Percentiles rank a stretch among this genome's conserved stretches.
These are phyloP conservation scores for Firmiana major DNA, from an alignment of 345 rosid species.

Conservation along the genomic window DNA sequence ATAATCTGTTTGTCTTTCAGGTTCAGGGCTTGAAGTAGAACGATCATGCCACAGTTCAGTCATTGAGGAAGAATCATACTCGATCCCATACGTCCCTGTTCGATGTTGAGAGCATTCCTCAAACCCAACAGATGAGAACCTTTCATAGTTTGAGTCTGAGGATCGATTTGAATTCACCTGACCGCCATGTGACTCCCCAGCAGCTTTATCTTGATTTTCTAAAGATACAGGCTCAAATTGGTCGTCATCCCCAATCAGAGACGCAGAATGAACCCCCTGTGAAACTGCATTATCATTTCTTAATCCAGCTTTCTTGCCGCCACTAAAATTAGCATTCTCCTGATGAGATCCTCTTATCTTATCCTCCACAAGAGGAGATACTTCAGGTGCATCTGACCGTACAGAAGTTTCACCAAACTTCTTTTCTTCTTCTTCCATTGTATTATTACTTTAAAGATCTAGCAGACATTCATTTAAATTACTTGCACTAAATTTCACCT, in stretches of 20 bases:
- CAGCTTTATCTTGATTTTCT: conserved; percentile 56
- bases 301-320: neutral
- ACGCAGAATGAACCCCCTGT: conserved; percentile 31
- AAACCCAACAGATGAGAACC: conserved; percentile 27
- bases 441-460: conserved; percentile 23
- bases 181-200: conserved; percentile 27
- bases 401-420: conserved; percentile 36
- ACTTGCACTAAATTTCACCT: conserved; percentile 28
- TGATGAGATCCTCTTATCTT: conserved; percentile 33
- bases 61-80: conserved; percentile 35
- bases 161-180: conserved; percentile 31
- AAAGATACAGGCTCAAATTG: conserved; percentile 85
- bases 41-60: conserved; percentile 37
- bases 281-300: conserved; percentile 3
- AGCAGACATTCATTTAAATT: conserved; percentile 32
- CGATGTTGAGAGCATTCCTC: conserved; percentile 35
- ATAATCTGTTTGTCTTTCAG: conserved; percentile 39
- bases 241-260: conserved; percentile 46
- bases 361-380: conserved; percentile 33
- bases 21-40: conserved; percentile 56
- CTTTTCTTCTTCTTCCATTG: conserved; percentile 70
- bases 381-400: conserved; percentile 17
- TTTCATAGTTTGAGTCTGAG: conserved; percentile 44
- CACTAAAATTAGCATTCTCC: conserved; percentile 26
- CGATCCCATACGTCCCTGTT: conserved; percentile 25